Base-by-base conservation (phyloP, 768 basidiomycete species). In the Xerocomellus amylosporus region DNA sequence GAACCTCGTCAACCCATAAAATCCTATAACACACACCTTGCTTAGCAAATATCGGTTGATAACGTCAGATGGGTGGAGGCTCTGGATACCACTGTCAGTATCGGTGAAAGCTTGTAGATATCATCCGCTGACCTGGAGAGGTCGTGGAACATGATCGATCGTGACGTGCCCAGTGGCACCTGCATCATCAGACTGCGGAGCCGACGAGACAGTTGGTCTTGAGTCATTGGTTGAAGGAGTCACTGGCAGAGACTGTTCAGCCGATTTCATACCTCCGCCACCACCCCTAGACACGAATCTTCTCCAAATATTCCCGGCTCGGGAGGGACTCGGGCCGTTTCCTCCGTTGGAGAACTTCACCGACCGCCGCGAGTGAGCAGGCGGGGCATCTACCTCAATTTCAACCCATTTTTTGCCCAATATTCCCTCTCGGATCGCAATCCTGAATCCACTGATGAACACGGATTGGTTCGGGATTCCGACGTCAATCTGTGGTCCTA, bases 361-460 rank as follows among this genome's bases (percentile, higher is more conserved):
- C 17, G 41, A 46, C 41, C 12, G 39, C 39, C 20, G 34, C 14
- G 24, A 22, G 5, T 7, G 36, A 14, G 31, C n/a, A 33, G 30
- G 34, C 3, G 53, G 49, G 5, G 38, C 12, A n/a, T 58, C 59
- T 14, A 39, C 45, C 37, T 46, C 39, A 8, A 48, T 34, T 26
- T 49, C 20, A 10, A 52, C 19, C 20, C 56, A 2, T 44, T 9
- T 66, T 20, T 38, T 38, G 5, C 52, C 47, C 13, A 59, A n/a
- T 5, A 51, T 5, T 2, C 48, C 47, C 43, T 46, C n/a, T 14
- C 42, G 7, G 5, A 56, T 38, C 0, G 56, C 57, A n/a, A 64
- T 64, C 19, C 58, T 68, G 46, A 61, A 64, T 2, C 67, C 65
- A 10, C 40, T 54, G 20, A 66, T 58, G 48, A 66, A 69, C 6